Evolutionary conservation across 768 basidiomycete genomes (phyloP).

Genomic region (Rhizopogon roseolus): DNA sequence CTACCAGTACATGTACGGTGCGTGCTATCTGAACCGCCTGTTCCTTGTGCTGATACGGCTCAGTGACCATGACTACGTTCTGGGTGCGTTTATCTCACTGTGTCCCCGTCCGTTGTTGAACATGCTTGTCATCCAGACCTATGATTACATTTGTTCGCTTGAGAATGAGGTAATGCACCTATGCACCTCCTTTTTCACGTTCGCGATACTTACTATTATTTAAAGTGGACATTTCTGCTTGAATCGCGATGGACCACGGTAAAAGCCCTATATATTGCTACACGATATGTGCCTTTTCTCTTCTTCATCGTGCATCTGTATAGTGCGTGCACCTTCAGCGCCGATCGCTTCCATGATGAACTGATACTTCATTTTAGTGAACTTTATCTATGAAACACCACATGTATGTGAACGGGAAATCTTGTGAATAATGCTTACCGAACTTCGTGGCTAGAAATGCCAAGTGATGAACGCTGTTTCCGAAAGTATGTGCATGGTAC

Average conservation of each 20-base stretch:
- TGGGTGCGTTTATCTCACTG: not conserved
- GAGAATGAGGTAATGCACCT: not conserved
- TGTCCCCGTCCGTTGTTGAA: not conserved
- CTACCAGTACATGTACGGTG: not conserved
- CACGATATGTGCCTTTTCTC: not conserved
- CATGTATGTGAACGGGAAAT: not conserved
- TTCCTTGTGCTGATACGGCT: not conserved
- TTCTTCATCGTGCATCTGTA: not conserved
- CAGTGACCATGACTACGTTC: not conserved
- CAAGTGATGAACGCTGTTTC: not conserved
- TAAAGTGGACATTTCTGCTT: not conserved
- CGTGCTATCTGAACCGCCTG: not conserved
- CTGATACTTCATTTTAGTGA: not conserved
- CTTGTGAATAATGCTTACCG: not conserved
- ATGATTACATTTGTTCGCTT: not conserved
- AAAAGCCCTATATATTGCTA: not conserved
- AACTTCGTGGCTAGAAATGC: not conserved
- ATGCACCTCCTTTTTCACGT: not conserved
- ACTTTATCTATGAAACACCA: not conserved
- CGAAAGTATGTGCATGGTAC: not conserved
- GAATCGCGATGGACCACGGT: not conserved
- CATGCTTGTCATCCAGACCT: not conserved
- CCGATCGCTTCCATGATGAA: not conserved
- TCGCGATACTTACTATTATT: not conserved
- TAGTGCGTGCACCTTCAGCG: not conserved